A percentile compares a stretch with the other conserved stretches of the same genome.
Conservation (phyloP, 2,329 filamentous ascomycete genomes). For the Phialocephala subalpina region DNA sequence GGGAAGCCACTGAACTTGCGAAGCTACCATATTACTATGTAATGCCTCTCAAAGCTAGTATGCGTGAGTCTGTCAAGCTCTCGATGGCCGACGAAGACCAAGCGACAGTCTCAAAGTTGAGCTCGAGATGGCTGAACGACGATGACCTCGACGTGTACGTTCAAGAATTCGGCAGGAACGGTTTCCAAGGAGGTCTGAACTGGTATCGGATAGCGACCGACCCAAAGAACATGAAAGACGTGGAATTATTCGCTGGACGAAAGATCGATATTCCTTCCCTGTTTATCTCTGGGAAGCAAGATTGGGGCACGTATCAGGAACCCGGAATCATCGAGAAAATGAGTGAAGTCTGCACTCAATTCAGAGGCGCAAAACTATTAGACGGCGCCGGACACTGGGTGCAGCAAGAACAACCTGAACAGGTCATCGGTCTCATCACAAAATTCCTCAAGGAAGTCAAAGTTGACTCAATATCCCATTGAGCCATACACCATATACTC, state of each 20-base stretch:
- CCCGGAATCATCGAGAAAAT: constrained; percentile 69
- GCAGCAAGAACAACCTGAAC: constrained; percentile 69
- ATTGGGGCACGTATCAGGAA: constrained; percentile 75
- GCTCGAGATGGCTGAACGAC: constrained; percentile 61
- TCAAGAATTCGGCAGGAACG: constrained; percentile 65
- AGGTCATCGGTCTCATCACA: constrained; percentile 56
- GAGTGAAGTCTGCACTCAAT: constrained; percentile 58
- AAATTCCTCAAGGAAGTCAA: constrained; percentile 45
- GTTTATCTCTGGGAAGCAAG: constrained; percentile 68
- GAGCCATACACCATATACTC: background rate
- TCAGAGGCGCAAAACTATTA: constrained; percentile 59
- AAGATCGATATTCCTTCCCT: constrained; percentile 67
- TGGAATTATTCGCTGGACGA: constrained; percentile 65
- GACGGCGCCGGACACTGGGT: constrained; percentile 74
- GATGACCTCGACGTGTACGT: constrained; percentile 67
- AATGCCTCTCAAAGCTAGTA: constrained; percentile 64
- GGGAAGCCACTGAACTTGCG: constrained; percentile 63
- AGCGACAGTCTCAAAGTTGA: constrained; percentile 46
- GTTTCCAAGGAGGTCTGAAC: constrained; percentile 71
- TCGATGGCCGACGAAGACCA: constrained; percentile 63
- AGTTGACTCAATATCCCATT: constrained; percentile 20
- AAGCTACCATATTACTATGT: constrained; percentile 74
- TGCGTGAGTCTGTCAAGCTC: constrained; percentile 63
- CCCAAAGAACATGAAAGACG: constrained; percentile 55
- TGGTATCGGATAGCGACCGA: constrained; percentile 71